phyloP scores from a whole-genome alignment of 139 green algal species.

The Dunaliella sp. region DNA sequence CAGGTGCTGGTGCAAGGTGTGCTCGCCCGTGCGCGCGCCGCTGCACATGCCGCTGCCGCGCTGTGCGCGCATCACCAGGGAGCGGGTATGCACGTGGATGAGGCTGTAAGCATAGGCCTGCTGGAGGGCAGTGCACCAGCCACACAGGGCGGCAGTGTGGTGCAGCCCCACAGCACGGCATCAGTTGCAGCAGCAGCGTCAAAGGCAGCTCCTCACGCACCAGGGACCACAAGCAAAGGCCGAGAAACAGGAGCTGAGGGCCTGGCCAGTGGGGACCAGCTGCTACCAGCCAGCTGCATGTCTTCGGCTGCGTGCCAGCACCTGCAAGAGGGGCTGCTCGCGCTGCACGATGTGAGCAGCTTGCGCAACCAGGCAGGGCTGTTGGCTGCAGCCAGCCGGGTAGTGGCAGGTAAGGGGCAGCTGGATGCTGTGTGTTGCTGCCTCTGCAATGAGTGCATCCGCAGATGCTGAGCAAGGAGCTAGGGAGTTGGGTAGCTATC shows the following conservation, averaged over 20 bases:
- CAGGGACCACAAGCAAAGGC: too few species aligned
- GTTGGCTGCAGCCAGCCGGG: slow-evolving; percentile 8
- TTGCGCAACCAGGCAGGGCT: slow-evolving; percentile 15
- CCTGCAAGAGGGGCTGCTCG: slow-evolving; percentile 44
- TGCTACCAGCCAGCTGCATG: slow-evolving; percentile 44
- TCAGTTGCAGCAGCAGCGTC: too few species aligned
- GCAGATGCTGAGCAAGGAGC: too few species aligned
- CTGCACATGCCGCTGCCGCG: slow-evolving; percentile 22
- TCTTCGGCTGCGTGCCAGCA: slow-evolving; percentile 24
- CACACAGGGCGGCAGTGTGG: background rate
- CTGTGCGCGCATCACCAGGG: slow-evolving; percentile 5
- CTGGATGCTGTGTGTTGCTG: too few species aligned
- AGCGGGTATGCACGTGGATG: background rate
- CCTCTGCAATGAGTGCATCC: too few species aligned
- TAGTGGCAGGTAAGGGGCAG: slow-evolving; percentile 1
- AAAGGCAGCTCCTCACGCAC: too few species aligned
- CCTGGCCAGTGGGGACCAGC: background rate
- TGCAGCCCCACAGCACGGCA: background rate
- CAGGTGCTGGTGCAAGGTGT: slow-evolving; percentile 4
- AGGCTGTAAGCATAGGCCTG: background rate
- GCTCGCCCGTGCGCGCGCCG: slow-evolving; percentile 25
- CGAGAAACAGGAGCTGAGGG: background rate
- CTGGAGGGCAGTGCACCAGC: background rate
- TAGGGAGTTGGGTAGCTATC: too few species aligned
- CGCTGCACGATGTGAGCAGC: slow-evolving; percentile 35